These are phyloP conservation scores for Scolecobasidium constrictum DNA, from an alignment of 2,329 filamentous ascomycete genomes.

Conservation along the genomic window DNA sequence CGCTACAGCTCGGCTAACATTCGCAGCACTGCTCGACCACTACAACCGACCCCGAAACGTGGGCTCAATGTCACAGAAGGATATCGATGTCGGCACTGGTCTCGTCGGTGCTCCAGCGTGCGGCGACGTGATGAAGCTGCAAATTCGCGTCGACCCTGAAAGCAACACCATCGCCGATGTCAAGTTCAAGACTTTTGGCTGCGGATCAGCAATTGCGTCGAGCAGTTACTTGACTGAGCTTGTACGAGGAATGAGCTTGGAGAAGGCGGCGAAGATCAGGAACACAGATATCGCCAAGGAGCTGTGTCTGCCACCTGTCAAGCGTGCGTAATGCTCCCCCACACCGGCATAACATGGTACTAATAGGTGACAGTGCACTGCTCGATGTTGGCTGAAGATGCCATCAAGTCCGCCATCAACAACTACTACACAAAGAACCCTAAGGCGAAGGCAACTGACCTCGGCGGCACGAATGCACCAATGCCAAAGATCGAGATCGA, in stretches of 20 bases:
- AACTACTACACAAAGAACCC: constrained; percentile 92
- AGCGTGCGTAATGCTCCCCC: constrained; percentile 47
- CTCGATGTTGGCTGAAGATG: constrained; percentile 86
- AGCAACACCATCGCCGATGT: constrained; percentile 86
- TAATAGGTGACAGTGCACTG: constrained; percentile 55
- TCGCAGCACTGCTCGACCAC: constrained; percentile 57
- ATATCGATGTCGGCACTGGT: constrained; percentile 76
- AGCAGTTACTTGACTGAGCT: constrained; percentile 92
- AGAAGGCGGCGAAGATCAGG: constrained; percentile 83
- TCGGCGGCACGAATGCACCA: constrained; percentile 61
- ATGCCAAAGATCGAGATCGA: constrained; percentile 56
- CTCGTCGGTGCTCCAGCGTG: constrained; percentile 85
- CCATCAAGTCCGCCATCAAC: constrained; percentile 82
- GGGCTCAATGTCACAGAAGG: constrained; percentile 67
- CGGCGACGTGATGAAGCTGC: constrained; percentile 88
- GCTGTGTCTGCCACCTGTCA: constrained; percentile 77
- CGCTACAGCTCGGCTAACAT: constrained; percentile 25
- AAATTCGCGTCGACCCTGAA: constrained; percentile 82
- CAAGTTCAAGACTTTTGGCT: constrained; percentile 97
- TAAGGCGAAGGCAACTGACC: constrained; percentile 59
- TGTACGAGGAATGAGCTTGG: constrained; percentile 89
- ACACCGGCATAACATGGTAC: neutral
- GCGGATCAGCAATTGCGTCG: constrained; percentile 86
- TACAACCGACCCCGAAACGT: constrained; percentile 73
- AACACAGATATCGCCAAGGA: constrained; percentile 99